These are phyloP conservation scores for Dipteronia dyeriana DNA, from an alignment of 345 rosid genomes.

Conservation along the genomic window DNA sequence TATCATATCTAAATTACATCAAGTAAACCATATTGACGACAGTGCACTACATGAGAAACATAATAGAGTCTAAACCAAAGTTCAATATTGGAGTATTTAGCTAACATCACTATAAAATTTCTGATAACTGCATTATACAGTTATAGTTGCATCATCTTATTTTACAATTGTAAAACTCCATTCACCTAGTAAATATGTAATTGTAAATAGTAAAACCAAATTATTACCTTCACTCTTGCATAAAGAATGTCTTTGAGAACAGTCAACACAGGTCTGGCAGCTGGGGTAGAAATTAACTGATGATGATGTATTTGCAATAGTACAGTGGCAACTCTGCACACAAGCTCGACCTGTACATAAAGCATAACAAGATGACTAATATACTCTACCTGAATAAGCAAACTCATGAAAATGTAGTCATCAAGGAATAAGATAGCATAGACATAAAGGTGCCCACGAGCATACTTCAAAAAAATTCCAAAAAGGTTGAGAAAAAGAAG, in stretches of 20 bases:
- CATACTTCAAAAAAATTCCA: neutral
- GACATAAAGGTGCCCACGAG: neutral
- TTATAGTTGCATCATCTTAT: neutral
- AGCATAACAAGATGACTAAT: neutral
- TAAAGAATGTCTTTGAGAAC: constrained; percentile 68
- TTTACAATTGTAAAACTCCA: neutral
- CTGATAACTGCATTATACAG: neutral
- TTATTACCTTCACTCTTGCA: constrained; percentile 71
- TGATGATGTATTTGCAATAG: constrained; percentile 76
- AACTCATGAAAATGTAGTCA: neutral
- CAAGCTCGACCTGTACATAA: constrained; percentile 72
- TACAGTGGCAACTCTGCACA: constrained; percentile 71
- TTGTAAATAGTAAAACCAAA: neutral
- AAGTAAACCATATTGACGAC: neutral
- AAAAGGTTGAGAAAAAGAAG: neutral
- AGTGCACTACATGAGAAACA: neutral
- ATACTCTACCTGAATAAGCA: neutral
- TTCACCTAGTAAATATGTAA: neutral
- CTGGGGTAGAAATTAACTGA: constrained; percentile 78
- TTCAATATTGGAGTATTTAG: neutral
- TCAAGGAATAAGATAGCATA: neutral
- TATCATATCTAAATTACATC: neutral
- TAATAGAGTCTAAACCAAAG: neutral
- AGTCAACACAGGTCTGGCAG: constrained; percentile 73
- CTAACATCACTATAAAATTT: neutral